Percentiles rank a stretch among this genome's conserved stretches.
These are phyloP conservation scores for Zasmidium cellare DNA, from an alignment of 2,329 filamentous ascomycete genomes.

Conservation along the genomic window DNA sequence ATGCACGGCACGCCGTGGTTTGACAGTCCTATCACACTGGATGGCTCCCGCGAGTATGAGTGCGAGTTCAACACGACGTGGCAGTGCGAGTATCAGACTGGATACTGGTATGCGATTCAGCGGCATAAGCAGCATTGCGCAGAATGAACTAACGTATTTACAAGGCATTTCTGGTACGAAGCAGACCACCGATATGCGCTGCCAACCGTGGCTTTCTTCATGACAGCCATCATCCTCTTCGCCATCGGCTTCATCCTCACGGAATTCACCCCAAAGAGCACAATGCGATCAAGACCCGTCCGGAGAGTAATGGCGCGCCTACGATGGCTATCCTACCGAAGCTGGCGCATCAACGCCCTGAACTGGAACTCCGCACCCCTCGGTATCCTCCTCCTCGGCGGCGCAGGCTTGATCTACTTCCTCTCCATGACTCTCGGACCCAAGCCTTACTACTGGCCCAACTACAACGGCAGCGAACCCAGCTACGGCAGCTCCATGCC, in stretches of 20 bases:
- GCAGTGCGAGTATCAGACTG: constrained; percentile 47
- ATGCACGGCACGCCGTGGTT: constrained; percentile 37
- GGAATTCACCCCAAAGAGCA: constrained; percentile 19
- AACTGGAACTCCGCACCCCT: constrained; percentile 47
- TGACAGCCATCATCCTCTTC: constrained; percentile 50
- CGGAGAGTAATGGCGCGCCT: constrained; percentile 35
- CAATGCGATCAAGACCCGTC: neutral
- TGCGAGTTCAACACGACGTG: constrained; percentile 37
- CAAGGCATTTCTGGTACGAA: constrained; percentile 45
- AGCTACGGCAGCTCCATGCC: constrained; percentile 54
- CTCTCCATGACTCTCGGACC: constrained; percentile 42
- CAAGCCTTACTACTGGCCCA: constrained; percentile 50
- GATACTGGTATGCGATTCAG: constrained; percentile 41
- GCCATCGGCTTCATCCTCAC: constrained; percentile 40
- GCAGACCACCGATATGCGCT: constrained; percentile 56
- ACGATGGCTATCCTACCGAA: constrained; percentile 45
- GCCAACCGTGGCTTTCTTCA: constrained; percentile 54
- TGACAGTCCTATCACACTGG: constrained; percentile 41
- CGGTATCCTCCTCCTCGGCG: constrained; percentile 44
- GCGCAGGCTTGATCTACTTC: constrained; percentile 48
- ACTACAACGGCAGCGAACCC: constrained; percentile 2
- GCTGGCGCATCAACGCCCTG: constrained; percentile 36
- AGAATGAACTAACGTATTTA: neutral
- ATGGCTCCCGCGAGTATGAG: constrained; percentile 36
- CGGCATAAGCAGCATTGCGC: neutral